Conservation (phyloP, 2,329 filamentous ascomycete genomes). For the Orbilia quercus region DNA sequence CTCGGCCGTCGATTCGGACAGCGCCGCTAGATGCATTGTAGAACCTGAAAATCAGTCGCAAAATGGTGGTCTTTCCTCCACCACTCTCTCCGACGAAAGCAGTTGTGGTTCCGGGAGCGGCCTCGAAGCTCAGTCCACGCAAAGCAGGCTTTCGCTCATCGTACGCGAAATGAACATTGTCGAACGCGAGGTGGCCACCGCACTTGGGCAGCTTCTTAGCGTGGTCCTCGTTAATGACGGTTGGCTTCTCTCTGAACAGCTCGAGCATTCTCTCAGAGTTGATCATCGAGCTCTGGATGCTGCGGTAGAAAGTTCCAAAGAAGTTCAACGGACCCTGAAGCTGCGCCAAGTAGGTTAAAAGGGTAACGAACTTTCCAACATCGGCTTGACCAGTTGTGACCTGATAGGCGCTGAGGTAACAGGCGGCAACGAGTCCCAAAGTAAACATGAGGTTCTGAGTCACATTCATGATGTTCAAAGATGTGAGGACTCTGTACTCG, state of each 20-base stretch:
- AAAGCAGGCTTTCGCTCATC: constrained; percentile 86
- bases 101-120: constrained; percentile 88
- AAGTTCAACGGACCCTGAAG: constrained; percentile 83
- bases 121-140: constrained; percentile 84
- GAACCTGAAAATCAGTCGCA: constrained; percentile 94
- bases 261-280: constrained; percentile 95
- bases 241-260: constrained; percentile 94
- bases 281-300: constrained; percentile 96
- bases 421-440: constrained; percentile 76
- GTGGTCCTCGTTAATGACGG: constrained; percentile 80
- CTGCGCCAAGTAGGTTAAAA: constrained; percentile 82
- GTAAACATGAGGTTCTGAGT: constrained; percentile 84
- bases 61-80: constrained; percentile 95
- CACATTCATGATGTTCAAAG: constrained; percentile 82
- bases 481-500: constrained; percentile 80
- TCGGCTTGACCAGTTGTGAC: constrained; percentile 74
- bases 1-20: constrained; percentile 84
- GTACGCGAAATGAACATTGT: constrained; percentile 90
- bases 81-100: constrained; percentile 96
- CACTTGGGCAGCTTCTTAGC: constrained; percentile 75
- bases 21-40: constrained; percentile 85
- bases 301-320: constrained; percentile 94
- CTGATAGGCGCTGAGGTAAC: constrained; percentile 80
- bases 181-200: constrained; percentile 84
- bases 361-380: constrained; percentile 77